phyloP scores from a whole-genome alignment of 2,329 filamentous ascomycete genomes.

The Aureobasidium namibiae region DNA sequence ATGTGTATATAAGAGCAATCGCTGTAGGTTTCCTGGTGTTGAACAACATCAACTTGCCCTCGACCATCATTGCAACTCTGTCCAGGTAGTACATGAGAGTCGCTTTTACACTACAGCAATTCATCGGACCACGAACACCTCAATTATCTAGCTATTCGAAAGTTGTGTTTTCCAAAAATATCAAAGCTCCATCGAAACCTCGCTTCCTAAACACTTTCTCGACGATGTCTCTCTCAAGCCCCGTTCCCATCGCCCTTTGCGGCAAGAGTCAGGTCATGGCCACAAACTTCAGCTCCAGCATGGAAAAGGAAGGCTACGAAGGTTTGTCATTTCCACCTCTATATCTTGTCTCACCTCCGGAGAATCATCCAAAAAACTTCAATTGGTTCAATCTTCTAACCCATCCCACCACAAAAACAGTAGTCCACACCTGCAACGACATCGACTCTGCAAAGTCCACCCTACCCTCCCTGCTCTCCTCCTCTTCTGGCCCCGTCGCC shows the following conservation, averaged over 20 bases:
- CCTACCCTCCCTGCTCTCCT: neutral
- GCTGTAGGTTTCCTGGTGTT: neutral
- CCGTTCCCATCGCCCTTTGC: constrained; percentile 7
- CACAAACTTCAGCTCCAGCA: neutral
- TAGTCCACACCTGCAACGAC: constrained; percentile 10
- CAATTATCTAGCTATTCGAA: neutral
- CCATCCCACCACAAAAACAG: neutral
- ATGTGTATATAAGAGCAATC: neutral
- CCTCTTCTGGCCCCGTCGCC: neutral
- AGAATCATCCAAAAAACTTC: neutral
- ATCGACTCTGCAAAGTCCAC: neutral
- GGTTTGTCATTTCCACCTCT: neutral
- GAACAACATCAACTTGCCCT: neutral
- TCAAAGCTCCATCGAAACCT: neutral
- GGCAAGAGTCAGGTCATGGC: constrained; percentile 9
- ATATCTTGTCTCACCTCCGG: neutral
- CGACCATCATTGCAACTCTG: neutral
- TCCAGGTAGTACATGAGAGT: neutral
- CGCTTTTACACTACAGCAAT: neutral
- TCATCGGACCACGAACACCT: neutral
- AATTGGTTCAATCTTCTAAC: too few species aligned
- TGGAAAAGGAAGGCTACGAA: neutral
- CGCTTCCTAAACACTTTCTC: neutral
- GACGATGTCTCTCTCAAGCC: constrained; percentile 3
- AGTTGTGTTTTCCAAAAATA: too few species aligned